phyloP scores from a whole-genome alignment of 176 grass and related monocot genomes.

The Bromus sterilis region DNA sequence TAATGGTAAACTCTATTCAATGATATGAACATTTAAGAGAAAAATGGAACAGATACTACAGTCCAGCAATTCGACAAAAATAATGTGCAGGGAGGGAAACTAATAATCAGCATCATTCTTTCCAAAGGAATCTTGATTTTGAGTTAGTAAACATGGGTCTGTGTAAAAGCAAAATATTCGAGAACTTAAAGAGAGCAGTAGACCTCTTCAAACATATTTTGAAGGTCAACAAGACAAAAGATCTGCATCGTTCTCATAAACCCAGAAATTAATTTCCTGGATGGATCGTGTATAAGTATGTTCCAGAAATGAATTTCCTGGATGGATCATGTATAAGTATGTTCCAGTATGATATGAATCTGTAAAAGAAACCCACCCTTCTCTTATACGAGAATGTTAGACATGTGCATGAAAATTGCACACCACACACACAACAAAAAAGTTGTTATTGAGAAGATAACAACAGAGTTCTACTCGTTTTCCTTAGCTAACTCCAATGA shows the following conservation, averaged over 20 bases:
- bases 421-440: neutral
- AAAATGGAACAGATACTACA: neutral
- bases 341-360: neutral
- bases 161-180: slow-evolving; percentile 15
- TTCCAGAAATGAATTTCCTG: slow-evolving; percentile 17
- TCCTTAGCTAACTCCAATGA: neutral
- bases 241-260: slow-evolving; percentile 22
- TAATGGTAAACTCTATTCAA: neutral
- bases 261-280: slow-evolving; percentile 19
- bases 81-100: neutral
- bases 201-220: slow-evolving; percentile 24
- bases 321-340: slow-evolving; percentile 30
- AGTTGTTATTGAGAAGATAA: neutral
- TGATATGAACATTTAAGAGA: neutral
- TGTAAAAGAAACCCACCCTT: slow-evolving; percentile 22
- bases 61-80: neutral
- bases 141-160: neutral
- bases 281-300: slow-evolving; percentile 30
- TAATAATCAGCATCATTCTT: neutral
- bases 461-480: neutral
- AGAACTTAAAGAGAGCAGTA: neutral
- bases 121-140: neutral
- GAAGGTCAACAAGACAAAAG: slow-evolving; percentile 11
- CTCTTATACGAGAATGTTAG: slow-evolving; percentile 16
- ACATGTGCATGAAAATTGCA: slow-evolving; percentile 16